phyloP scores from a whole-genome alignment of 768 basidiomycete species.

The Russula lepida region DNA sequence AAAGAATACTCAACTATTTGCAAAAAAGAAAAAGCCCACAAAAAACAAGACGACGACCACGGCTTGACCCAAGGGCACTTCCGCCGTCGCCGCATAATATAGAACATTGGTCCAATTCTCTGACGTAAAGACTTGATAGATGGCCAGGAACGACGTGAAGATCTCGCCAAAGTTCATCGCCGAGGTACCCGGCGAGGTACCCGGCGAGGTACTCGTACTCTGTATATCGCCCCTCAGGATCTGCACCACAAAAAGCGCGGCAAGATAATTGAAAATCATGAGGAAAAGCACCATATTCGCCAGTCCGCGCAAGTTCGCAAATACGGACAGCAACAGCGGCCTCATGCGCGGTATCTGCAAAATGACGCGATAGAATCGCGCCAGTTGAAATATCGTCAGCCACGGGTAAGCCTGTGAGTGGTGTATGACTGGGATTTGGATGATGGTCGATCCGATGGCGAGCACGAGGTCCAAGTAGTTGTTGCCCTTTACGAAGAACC shows the following conservation, averaged over 20 bases:
- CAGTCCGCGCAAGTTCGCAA: slow-evolving; percentile 87
- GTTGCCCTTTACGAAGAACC: slow-evolving; percentile 49
- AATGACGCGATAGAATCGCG: slow-evolving; percentile 87
- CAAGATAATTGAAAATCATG: slow-evolving; percentile 77
- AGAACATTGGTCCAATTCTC: slow-evolving; percentile 89
- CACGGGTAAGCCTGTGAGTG: slow-evolving; percentile 65
- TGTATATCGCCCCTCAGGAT: slow-evolving; percentile 77
- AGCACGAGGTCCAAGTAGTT: slow-evolving; percentile 75
- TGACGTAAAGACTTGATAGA: slow-evolving; percentile 86
- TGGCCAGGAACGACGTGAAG: slow-evolving; percentile 76
- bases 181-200: too few relatives aligned
- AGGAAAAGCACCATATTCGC: slow-evolving; percentile 90
- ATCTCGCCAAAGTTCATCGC: slow-evolving; percentile 73
- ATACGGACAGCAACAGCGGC: slow-evolving; percentile 75
- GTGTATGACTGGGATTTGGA: slow-evolving; percentile 76
- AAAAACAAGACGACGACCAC: slow-evolving; percentile 66
- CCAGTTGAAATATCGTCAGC: slow-evolving; percentile 83
- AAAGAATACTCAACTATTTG: slow-evolving; percentile 60
- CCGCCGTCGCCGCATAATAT: slow-evolving; percentile 53
- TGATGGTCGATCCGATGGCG: slow-evolving; percentile 65
- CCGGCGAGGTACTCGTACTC: too few relatives aligned
- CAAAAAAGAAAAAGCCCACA: slow-evolving; percentile 79
- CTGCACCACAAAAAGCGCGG: slow-evolving; percentile 75
- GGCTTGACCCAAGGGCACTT: slow-evolving; percentile 57
- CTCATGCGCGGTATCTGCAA: slow-evolving; percentile 86